These are phyloP conservation scores for Abortiporus biennis DNA, from an alignment of 1,284 basidiomycete genomes.

Conservation along the genomic window DNA sequence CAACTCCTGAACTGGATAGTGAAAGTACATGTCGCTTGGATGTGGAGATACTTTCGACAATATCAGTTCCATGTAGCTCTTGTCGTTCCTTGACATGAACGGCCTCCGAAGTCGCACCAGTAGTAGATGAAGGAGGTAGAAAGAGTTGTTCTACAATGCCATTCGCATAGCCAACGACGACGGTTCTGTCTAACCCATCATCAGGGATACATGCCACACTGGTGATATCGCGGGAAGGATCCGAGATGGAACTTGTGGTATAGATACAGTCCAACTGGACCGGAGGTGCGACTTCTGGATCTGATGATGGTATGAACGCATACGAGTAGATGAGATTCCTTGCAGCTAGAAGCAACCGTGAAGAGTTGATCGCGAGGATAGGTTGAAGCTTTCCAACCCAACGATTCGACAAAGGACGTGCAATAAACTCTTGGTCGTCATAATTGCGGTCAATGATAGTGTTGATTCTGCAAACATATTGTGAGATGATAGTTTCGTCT, in stretches of 20 bases:
- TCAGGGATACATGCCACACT: slow-evolving; percentile 42
- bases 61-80: slow-evolving; percentile 29
- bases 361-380: slow-evolving; percentile 48
- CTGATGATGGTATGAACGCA: slow-evolving; percentile 32
- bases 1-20: slow-evolving; percentile 49
- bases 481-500: neutral
- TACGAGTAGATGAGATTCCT: slow-evolving; percentile 57
- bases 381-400: slow-evolving; percentile 60
- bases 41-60: slow-evolving; percentile 50
- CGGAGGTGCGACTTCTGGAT: slow-evolving; percentile 30
- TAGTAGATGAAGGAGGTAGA: slow-evolving; percentile 25
- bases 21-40: slow-evolving; percentile 41
- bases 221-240: slow-evolving; percentile 46
- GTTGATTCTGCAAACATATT: slow-evolving; percentile 35
- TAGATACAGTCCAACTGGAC: slow-evolving; percentile 46
- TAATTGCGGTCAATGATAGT: slow-evolving; percentile 50
- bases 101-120: neutral
- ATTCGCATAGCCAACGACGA: slow-evolving; percentile 59
- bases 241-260: slow-evolving; percentile 30
- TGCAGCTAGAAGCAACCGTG: slow-evolving; percentile 57
- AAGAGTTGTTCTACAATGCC: slow-evolving; percentile 46
- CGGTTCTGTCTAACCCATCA: slow-evolving; percentile 37
- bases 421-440: slow-evolving; percentile 46
- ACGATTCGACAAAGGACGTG: slow-evolving; percentile 58
- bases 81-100: slow-evolving; percentile 15